These are phyloP conservation scores for Elaeis guineensis DNA, from an alignment of 176 grass and related monocot genomes.

Conservation along the genomic window DNA sequence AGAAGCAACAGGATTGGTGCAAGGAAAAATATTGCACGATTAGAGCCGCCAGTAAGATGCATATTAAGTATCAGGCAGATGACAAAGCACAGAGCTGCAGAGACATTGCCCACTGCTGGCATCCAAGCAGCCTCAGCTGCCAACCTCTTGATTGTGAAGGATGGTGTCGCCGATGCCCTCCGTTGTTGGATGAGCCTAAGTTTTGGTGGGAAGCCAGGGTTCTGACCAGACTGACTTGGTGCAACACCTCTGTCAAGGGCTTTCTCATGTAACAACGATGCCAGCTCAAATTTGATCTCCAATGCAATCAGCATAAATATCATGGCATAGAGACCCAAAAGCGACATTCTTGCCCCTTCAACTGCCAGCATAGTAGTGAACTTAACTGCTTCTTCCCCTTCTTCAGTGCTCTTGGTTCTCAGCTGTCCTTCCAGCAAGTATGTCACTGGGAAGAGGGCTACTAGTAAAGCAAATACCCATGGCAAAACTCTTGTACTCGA, in stretches of 20 bases:
- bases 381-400: slow-evolving; percentile 59
- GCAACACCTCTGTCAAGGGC: slow-evolving; percentile 35
- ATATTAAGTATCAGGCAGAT: slow-evolving; percentile 88
- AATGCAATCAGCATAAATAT: slow-evolving; percentile 97
- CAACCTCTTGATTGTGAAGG: slow-evolving; percentile 91
- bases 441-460: slow-evolving; percentile 77
- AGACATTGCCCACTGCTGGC: slow-evolving; percentile 93
- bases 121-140: slow-evolving; percentile 95
- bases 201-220: slow-evolving; percentile 65
- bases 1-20: slow-evolving; percentile 87
- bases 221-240: slow-evolving; percentile 34
- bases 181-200: slow-evolving; percentile 74
- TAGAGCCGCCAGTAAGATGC: slow-evolving; percentile 80
- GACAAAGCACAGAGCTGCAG: slow-evolving; percentile 70
- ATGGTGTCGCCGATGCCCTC: slow-evolving; percentile 60
- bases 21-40: slow-evolving; percentile 88
- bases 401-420: slow-evolving; percentile 54
- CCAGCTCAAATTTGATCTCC: slow-evolving; percentile 88
- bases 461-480: slow-evolving; percentile 88
- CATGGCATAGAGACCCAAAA: slow-evolving; percentile 93
- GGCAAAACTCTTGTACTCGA: slow-evolving; percentile 87
- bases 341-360: slow-evolving; percentile 91
- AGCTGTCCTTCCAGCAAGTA: slow-evolving; percentile 95
- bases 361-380: slow-evolving; percentile 89
- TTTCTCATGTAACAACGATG: slow-evolving; percentile 76